Base-by-base conservation (phyloP, 805 yeast species). In the Suhomyces canberraensis region DNA sequence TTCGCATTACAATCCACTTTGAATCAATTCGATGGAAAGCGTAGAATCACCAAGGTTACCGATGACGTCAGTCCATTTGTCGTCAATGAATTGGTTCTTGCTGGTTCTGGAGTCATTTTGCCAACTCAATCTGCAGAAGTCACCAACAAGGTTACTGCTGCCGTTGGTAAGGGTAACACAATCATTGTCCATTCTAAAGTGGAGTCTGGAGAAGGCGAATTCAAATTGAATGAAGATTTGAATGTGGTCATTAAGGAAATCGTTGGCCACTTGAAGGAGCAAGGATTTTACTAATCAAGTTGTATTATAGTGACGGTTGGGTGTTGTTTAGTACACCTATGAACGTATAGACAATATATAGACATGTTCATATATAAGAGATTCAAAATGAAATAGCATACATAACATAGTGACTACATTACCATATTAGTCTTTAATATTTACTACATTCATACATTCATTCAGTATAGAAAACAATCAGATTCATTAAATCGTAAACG, bases 31-130 rank as follows among this genome's bases (percentile, higher is more conserved):
- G 77, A 83, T 42, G 90, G 95, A 32, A 87, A 87, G 34, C 84
- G 98, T 64, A 78, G 86, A 62, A 81, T 78, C 58, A 75, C 85
- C 38, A 74, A 74, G 47, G 67, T 79, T 49, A 47, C 59, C 17
- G 54, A 51, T 31, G 42, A 44, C 11, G 63, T 75, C 51, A 74
- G 79, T 43, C 76, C 84, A 4, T 81, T 76, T 50, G 78, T 85
- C 40, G 75, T 85, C 31, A 73, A 80, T 40, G 91, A 89, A 64
- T 70, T 88, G 48, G 83, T 84, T 29, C 79, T 86, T 58, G 78
- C 96, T n/a, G 97, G 97, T 39, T 70, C 95, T 8, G 98, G 95
- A 50, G 91, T 91, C 28, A 84, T 90, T 46, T 44, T 55, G 16
- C 59, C 66, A 39, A 75, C 79, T 19, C 67, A 73, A 8, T 64